phyloP scores from a whole-genome alignment of 192 early-diverging fungal genomes.

The Jimgerdemannia flammicorona region DNA sequence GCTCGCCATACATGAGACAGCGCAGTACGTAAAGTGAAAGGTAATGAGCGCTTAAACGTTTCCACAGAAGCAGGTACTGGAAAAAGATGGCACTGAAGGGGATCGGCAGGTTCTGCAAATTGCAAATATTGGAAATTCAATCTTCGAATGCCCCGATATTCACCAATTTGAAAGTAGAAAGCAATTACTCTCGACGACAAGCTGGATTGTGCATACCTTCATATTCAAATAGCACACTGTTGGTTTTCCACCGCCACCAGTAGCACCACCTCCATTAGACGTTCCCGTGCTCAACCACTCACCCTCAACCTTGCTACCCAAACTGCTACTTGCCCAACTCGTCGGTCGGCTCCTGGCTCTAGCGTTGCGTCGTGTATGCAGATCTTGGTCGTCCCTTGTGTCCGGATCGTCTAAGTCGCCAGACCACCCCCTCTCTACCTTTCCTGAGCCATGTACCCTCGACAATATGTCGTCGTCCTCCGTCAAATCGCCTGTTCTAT shows the following conservation, averaged over 20 bases:
- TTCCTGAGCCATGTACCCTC: neutral
- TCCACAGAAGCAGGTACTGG: conserved; percentile 85
- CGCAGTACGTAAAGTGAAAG: conserved; percentile 70
- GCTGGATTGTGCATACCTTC: neutral
- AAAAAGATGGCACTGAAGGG: conserved; percentile 80
- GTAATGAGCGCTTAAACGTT: conserved; percentile 74
- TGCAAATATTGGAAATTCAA: neutral
- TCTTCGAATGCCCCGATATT: too few species aligned
- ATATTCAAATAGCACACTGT: neutral
- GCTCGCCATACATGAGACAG: conserved; percentile 75
- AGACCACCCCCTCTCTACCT: neutral
- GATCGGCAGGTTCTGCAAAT: conserved; percentile 60
- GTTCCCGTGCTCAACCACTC: neutral
- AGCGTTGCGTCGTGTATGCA: neutral
- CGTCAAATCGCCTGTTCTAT: neutral
- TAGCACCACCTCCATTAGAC: neutral
- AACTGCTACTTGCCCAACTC: neutral
- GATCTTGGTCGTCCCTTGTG: neutral
- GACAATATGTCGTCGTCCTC: neutral
- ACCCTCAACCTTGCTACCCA: neutral
- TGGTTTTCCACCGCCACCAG: neutral
- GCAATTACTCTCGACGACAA: neutral
- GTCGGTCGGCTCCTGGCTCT: neutral
- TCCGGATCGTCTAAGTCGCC: neutral
- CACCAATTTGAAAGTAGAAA: neutral